A percentile compares a stretch with the other conserved stretches of the same genome.
phyloP scores from a whole-genome alignment of 2,329 filamentous ascomycete species.

The Chalaropsis ovoidea region DNA sequence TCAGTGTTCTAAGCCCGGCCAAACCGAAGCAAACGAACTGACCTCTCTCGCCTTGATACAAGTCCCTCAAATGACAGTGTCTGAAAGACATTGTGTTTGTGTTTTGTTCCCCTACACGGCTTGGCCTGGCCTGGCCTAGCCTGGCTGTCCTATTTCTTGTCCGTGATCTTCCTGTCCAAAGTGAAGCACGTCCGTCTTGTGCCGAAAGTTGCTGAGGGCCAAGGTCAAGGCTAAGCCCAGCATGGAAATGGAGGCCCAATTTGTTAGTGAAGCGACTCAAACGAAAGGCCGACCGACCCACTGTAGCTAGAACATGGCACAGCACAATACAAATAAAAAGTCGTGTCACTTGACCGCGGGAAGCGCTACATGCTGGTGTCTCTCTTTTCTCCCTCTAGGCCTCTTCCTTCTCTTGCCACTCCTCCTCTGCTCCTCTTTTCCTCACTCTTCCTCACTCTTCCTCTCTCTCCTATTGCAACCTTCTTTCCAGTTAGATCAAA shows the following conservation, averaged over 20 bases:
- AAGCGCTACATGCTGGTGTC: background rate
- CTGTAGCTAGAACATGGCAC: background rate
- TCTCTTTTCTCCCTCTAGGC: background rate
- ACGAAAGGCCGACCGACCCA: background rate
- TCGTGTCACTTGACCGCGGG: constrained; percentile 20
- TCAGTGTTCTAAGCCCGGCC: background rate
- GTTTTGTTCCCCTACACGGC: too few relatives aligned
- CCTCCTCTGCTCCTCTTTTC: background rate
- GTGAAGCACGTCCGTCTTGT: background rate
- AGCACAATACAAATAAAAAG: background rate
- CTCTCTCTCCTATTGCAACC: background rate
- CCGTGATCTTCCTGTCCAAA: background rate
- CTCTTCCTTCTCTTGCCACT: background rate
- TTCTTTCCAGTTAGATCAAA: background rate
- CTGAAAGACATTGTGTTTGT: too few relatives aligned
- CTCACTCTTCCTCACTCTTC: background rate
- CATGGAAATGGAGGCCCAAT: background rate
- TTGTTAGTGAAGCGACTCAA: background rate
- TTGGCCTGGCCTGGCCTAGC: too few relatives aligned
- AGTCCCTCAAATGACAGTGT: too few relatives aligned
- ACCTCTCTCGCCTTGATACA: background rate
- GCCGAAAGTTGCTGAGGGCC: background rate
- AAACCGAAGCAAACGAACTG: constrained; percentile 10
- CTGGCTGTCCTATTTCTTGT: too few relatives aligned
- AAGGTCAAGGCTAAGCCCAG: background rate